These are phyloP conservation scores for Colletotrichum lindemuthianum DNA, from an alignment of 2,329 filamentous ascomycete species.

Conservation along the genomic window DNA sequence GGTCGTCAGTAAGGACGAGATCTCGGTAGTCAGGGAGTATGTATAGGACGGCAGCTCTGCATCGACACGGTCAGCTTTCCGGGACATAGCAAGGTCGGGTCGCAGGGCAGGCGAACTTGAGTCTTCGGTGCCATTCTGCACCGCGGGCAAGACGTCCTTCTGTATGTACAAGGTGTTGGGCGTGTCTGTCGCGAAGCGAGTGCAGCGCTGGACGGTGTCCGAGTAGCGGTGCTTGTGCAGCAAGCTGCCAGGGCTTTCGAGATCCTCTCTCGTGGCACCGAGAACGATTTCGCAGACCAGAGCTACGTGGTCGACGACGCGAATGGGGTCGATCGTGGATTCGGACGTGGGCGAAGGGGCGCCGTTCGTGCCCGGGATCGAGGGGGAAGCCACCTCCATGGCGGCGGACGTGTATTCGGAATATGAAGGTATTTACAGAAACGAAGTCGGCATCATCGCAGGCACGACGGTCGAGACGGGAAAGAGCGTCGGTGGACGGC, in stretches of 20 bases:
- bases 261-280: slow-evolving; percentile 79
- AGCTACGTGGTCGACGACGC: slow-evolving; percentile 77
- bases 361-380: slow-evolving; percentile 58
- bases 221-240: slow-evolving; percentile 76
- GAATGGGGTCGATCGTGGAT: slow-evolving; percentile 71
- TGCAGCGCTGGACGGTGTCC: slow-evolving; percentile 88
- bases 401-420: slow-evolving; percentile 40
- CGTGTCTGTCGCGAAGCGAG: slow-evolving; percentile 87
- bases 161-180: slow-evolving; percentile 92
- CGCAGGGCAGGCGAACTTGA: slow-evolving; percentile 29
- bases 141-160: slow-evolving; percentile 74
- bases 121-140: slow-evolving; percentile 56
- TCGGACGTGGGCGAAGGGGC: slow-evolving; percentile 56
- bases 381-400: slow-evolving; percentile 65
- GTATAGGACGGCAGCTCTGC: slow-evolving; percentile 67
- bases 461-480: slow-evolving; percentile 8
- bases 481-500: slow-evolving; percentile 10
- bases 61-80: slow-evolving; percentile 41
- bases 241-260: slow-evolving; percentile 84
- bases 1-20: slow-evolving; percentile 82
- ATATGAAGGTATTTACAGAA: slow-evolving; percentile 34
- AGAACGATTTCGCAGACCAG: slow-evolving; percentile 78
- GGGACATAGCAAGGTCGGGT: neutral
- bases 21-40: slow-evolving; percentile 84
- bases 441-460: slow-evolving; percentile 34